Evolutionary conservation across 129 eudicot species (phyloP).

Genomic region (Flaveria linearis): DNA sequence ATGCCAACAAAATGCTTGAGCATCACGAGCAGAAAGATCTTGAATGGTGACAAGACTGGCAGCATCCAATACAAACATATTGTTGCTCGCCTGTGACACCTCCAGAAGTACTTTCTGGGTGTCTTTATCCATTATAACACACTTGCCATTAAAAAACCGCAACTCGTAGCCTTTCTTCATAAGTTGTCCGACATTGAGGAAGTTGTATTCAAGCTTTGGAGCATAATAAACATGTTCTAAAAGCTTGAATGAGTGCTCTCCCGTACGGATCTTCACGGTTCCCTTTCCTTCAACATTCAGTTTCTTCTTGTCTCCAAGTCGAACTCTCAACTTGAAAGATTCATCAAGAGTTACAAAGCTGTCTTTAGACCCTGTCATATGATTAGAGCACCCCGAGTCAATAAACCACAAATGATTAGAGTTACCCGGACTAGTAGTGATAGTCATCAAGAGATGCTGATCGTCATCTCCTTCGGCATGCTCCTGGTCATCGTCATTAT

Average conservation of each 20-base stretch:
- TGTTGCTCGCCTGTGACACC: not conserved
- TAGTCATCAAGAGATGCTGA: not conserved
- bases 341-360: not conserved
- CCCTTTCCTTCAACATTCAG: not conserved
- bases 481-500: not conserved
- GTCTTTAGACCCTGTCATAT: not conserved
- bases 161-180: not conserved
- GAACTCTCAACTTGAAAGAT: not conserved
- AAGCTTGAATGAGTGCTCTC: not conserved
- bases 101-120: not conserved
- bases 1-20: not conserved
- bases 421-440: not conserved
- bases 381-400: not conserved
- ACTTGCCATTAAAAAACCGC: not conserved
- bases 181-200: not conserved
- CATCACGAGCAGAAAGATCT: not conserved
- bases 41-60: too few relatives aligned
- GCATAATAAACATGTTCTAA: not conserved
- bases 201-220: not conserved
- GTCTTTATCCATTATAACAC: not conserved
- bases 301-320: not conserved
- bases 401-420: not conserved
- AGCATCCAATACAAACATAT: not conserved
- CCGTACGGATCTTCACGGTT: not conserved
- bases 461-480: not conserved